Conservation (phyloP, 169 alveolate genomes). For the Cryptosporidium parvum region DNA sequence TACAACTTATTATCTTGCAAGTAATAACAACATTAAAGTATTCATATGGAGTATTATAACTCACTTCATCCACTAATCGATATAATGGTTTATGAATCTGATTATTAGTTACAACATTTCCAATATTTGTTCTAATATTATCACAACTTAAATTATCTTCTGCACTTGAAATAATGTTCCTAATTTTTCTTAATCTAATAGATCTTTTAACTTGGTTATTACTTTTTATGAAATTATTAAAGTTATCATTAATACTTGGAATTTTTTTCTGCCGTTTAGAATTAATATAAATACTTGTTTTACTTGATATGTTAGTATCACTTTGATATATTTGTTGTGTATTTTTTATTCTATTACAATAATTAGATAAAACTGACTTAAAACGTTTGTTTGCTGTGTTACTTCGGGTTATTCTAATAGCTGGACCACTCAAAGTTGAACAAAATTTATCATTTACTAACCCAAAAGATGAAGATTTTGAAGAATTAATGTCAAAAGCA, state of each 20-base stretch:
- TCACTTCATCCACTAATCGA: conserved; percentile 48
- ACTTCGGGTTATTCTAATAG: neutral
- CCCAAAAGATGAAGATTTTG: neutral
- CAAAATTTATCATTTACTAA: neutral
- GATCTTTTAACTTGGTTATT: neutral
- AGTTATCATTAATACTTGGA: conserved; percentile 2
- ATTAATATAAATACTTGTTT: neutral
- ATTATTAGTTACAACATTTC: conserved; percentile 42
- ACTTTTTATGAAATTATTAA: neutral
- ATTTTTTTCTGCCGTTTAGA: neutral
- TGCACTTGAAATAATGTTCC: conserved; percentile 21
- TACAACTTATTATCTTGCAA: conserved; percentile 39
- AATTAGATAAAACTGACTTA: conserved; percentile 3
- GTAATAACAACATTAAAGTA: conserved; percentile 34
- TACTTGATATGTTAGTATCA: neutral
- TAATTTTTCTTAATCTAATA: conserved; percentile 8
- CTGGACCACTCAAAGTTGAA: conserved; percentile 1
- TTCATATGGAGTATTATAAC: conserved; percentile 62
- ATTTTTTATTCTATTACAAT: neutral
- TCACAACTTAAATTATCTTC: conserved; percentile 55
- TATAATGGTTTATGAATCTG: conserved; percentile 50
- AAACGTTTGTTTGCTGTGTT: neutral
- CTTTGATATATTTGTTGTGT: neutral
- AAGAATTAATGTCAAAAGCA: neutral
- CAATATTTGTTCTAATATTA: conserved; percentile 45